Evolutionary conservation across 2,329 filamentous ascomycete genomes (phyloP), one percentile per base, ranked within the genome.

Genomic region (Colletotrichum somersetense): DNA sequence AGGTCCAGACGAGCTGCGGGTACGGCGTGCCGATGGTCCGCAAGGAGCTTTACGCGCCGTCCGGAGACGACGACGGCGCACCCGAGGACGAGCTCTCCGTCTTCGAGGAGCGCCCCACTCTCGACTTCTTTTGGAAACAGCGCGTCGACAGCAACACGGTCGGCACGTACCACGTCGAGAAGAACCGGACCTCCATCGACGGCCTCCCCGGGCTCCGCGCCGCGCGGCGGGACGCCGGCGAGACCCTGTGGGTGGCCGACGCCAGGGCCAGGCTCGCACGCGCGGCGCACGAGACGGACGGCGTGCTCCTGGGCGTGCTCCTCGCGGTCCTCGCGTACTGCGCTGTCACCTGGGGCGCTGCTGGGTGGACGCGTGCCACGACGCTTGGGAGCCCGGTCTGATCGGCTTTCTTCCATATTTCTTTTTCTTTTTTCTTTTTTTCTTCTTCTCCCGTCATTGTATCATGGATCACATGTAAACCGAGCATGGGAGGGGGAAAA

Each of bases 1-100:
- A 92, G 81, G 87, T 90, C 4, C 90, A 92, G 84, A 92, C 89
- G 12, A 89, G 87, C 62, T 93, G 91, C 77, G 91, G 91, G 8
- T 93, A 86, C 75, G 89, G 87, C 33, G 89, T 93, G 10, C 90
- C 91, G 1, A 81, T 85, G 40, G 79, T 91, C 48, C 82, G 75
- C 76, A 84, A 77, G 77, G 81, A 75, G 38, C 74, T 84, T 10
- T 84, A 86, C 69, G 77, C 76, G 10, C 74, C 77, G 35, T 11
- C 62, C 2, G 38, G 35, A 38, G 66, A 30, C 30, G 3, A 74
- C 35, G 66, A 74, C 35, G 62, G 71, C 8, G 66, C 59, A 52
- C 77, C 77, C 40, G 58, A 76, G 78, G 77, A 80, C 44, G 83
- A 85, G 73, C 76, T 82, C 44, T 76, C 78, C 62, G 83, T 85